Evolutionary conservation across 208 protist species (phyloP), one percentile per base, ranked within the genome.

Genomic region (Trypanosomatidae sp.): DNA sequence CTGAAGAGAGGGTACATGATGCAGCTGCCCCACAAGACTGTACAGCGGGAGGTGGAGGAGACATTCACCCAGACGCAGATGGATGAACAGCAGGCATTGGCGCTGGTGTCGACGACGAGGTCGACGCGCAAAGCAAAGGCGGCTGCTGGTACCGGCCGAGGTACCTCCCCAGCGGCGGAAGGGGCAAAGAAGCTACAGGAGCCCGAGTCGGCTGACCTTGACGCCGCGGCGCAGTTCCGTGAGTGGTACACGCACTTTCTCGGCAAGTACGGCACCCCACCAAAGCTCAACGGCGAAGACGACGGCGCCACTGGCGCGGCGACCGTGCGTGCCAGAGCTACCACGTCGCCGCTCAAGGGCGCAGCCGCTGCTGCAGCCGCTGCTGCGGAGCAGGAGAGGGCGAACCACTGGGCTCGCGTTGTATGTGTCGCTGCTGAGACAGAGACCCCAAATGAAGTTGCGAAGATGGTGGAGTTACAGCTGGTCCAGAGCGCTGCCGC

Each of bases 241-340:
- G 78, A 77, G 59, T 77, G 74, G 73, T 83, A 77, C 62, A 68
- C 43, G 41, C 70, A 59, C 30, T 74, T 83, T 13, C 64, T 83
- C 12, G 30, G 9, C 28, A 74, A 67, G 72, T 64, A 71, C 69
- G 73, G 73, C 73, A 64, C 47, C 65, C 73, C 78, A 10, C 73
- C 73, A 4, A 69, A 43, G 30, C 50, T 30, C 39, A 55, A 47
- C 10, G 43, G 43, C 19, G 73, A 44, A 8, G 60, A 69, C 12
- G 46, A 62, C n/a, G 43, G 28, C 3, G 41, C 13, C 50, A 12
- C 66, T 52, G 59, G 33, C 5, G 36, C 43, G n/a, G 60, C 64
- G 7, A 56, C 43, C 30, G 59, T 44, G 39, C 43, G 43, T 30
- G 9, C 44, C 28, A 22, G 22, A 2, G 46, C 69, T 15, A 41